These are phyloP conservation scores for Didymella keratinophila DNA, from an alignment of 2,329 filamentous ascomycete species.

Conservation along the genomic window DNA sequence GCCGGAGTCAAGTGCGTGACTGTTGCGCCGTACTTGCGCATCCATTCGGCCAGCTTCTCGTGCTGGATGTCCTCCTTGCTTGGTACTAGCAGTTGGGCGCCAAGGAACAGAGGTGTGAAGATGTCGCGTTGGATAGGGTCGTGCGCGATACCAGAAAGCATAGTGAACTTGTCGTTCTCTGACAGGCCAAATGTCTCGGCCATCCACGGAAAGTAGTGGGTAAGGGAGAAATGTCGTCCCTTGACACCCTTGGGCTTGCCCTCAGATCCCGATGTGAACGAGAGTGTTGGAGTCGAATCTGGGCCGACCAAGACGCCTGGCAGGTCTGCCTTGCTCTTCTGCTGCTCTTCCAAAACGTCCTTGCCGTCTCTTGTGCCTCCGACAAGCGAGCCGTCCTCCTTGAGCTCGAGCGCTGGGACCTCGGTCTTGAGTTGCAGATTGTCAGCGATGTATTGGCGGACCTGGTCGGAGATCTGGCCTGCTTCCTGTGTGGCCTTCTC, in stretches of 20 bases:
- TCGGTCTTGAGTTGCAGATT: conserved; percentile 76
- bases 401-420: conserved; percentile 75
- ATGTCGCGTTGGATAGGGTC: conserved; percentile 74
- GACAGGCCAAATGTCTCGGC: conserved; percentile 78
- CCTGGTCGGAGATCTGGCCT: conserved; percentile 67
- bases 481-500: conserved; percentile 74
- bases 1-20: conserved; percentile 92
- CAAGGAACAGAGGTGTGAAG: conserved; percentile 88
- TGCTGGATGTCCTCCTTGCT: conserved; percentile 85
- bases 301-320: conserved; percentile 83
- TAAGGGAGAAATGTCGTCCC: conserved; percentile 84
- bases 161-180: conserved; percentile 77
- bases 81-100: conserved; percentile 79
- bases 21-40: conserved; percentile 75
- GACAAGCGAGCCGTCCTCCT: conserved; percentile 73
- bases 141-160: conserved; percentile 85
- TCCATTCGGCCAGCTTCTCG: conserved; percentile 88
- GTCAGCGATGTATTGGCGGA: conserved; percentile 72
- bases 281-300: conserved; percentile 79
- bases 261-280: conserved; percentile 71
- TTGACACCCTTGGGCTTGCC: conserved; percentile 86
- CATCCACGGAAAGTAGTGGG: conserved; percentile 95
- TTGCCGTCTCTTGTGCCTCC: conserved; percentile 72
- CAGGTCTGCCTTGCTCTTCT: conserved; percentile 61
- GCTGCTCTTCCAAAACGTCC: conserved; percentile 70